Evolutionary conservation across 2,329 filamentous ascomycete species (phyloP), one percentile per base, ranked within the genome.

Genomic region (Pseudocercospora musae): DNA sequence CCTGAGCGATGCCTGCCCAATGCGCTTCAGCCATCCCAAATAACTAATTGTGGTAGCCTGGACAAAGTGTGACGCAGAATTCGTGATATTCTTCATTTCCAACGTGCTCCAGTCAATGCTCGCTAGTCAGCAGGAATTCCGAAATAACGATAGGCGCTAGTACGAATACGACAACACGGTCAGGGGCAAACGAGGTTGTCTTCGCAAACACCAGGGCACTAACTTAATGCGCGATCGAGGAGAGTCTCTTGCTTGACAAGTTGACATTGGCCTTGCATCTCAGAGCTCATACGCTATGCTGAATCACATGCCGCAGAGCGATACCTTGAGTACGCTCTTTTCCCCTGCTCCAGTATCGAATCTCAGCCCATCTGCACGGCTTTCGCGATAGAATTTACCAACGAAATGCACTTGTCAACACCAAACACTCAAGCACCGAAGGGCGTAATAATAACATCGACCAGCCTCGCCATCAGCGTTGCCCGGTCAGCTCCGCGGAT

Each of bases 401-500:
- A 33, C 13, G 11, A 33, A 31, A 31, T 15, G 31, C 13, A 33
- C 31, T 33, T 3, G 23, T 18, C 53, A 40, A 56, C 40, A 18
- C 23, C 29, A 27, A 27, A 13, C 20, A 44, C 40, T 44, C 40
- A 44, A 44, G 40, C 15, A 44, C 48, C 27, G 25, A 25, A 54
- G 50, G 31, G 25, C 37, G 27, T n/a, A n/a, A n/a, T n/a, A n/a
- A n/a, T 33, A 21, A 42, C 20, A 37, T 20, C 15, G n/a, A 56
- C 33, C 27, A 56, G 21, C 29, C 33, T 10, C 27, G 18, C 53
- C 4, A 59, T 44, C 46, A 54, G 52, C 48, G 59, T 57, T 57
- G 53, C 37, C 59, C 25, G 21, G 33, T 53, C 59, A 58, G 54
- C 53, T 55, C n/a, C 23, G 40, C 56, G 54, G 25, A 57, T 56